Evolutionary conservation across 352 stramenopile genomes (phyloP).

Genomic region (Thalassiosira ordinaria): DNA sequence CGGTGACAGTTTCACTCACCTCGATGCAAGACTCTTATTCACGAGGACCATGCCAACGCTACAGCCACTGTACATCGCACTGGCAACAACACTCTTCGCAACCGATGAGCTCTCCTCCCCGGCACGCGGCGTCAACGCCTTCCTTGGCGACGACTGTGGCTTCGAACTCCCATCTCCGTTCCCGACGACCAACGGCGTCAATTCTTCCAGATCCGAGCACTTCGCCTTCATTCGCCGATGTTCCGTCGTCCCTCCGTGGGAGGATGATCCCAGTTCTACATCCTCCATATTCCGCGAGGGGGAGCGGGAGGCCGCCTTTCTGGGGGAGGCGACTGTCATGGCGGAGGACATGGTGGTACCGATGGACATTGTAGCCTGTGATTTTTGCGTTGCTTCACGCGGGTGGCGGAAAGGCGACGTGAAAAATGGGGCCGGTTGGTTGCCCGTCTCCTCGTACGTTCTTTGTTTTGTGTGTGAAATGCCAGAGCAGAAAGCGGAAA

Average conservation of each 20-base stretch:
- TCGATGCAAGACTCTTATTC: conserved; percentile 88
- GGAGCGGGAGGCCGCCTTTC: conserved; percentile 12
- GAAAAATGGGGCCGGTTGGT: no score
- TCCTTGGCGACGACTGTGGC: background rate
- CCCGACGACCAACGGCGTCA: conserved; percentile 24
- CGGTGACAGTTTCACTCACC: no score
- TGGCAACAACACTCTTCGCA: conserved; percentile 55
- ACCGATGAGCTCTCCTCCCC: conserved; percentile 4
- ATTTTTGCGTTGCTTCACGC: no score
- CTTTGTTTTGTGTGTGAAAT: no score
- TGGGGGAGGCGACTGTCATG: conserved; percentile 6
- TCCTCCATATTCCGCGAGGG: conserved; percentile 38
- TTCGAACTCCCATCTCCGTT: conserved; percentile 29
- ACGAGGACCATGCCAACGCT: conserved; percentile 88
- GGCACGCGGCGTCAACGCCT: background rate
- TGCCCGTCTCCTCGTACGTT: no score
- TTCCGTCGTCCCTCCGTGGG: conserved; percentile 1
- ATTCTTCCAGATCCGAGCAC: conserved; percentile 50
- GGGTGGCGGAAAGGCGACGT: background rate
- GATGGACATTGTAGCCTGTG: conserved; percentile 28
- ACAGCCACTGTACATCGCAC: conserved; percentile 84
- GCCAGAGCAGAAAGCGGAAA: no score
- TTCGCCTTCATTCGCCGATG: conserved; percentile 38
- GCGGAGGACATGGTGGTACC: no score
- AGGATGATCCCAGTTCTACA: conserved; percentile 48